phyloP scores from a whole-genome alignment of 352 stramenopile species.

The Phytophthora litchii region DNA sequence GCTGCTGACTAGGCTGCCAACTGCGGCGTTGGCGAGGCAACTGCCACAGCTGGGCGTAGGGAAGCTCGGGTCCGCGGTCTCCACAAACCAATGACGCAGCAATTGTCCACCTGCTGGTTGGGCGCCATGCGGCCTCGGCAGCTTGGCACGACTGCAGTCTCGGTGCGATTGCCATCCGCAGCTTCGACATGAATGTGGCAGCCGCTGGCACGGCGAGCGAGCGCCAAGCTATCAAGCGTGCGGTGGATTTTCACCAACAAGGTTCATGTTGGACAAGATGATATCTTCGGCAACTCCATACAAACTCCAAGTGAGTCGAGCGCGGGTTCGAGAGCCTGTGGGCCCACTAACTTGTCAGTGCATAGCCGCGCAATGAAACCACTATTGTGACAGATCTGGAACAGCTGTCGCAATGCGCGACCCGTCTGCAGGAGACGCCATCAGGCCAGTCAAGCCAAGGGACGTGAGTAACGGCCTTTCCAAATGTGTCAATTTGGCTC shows the following conservation, averaged over 20 bases:
- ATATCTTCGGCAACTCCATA: slow-evolving; percentile 8
- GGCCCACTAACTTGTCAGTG: slow-evolving; percentile 20
- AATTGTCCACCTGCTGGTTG: slow-evolving; percentile 25
- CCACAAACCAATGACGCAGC: slow-evolving; percentile 10
- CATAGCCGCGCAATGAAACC: slow-evolving; percentile 13
- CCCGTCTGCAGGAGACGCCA: slow-evolving; percentile 8
- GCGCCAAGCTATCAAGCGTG: slow-evolving; percentile 3
- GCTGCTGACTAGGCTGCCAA: slow-evolving; percentile 9
- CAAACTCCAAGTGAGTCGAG: slow-evolving; percentile 14
- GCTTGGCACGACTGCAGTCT: neutral
- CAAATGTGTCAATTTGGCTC: slow-evolving; percentile 21
- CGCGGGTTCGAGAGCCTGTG: neutral
- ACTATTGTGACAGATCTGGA: slow-evolving; percentile 36
- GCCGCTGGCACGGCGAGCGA: neutral
- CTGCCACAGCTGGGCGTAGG: slow-evolving; percentile 20
- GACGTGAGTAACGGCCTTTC: slow-evolving; percentile 29
- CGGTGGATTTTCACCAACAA: slow-evolving; percentile 28
- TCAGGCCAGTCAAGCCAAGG: slow-evolving; percentile 33
- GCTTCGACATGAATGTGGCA: neutral
- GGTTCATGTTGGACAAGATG: slow-evolving; percentile 12
- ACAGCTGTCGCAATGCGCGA: slow-evolving; percentile 23
- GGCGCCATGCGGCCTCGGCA: slow-evolving; percentile 6
- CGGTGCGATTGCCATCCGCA: slow-evolving; percentile 9
- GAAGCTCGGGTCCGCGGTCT: slow-evolving; percentile 9
- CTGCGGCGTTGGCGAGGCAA: slow-evolving; percentile 5